Evolutionary conservation across 129 eudicot species (phyloP), one percentile per base, ranked within the genome.

Genomic region (Erigeron canadensis): DNA sequence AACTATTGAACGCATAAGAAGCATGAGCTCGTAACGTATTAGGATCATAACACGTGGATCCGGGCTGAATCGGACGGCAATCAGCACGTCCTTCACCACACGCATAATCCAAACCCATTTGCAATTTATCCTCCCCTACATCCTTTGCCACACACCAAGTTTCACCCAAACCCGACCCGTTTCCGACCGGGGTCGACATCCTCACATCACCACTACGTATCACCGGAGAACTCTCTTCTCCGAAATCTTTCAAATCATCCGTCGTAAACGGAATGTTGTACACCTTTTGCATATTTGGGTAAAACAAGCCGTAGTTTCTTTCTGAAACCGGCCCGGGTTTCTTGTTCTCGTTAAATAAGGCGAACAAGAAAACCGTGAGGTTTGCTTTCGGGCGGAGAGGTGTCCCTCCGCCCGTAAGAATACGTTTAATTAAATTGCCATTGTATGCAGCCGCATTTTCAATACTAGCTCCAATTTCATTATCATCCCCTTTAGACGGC

Each of bases 71-170:
- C 95, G 78, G 74, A 79, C 84, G 96, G 89, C 98, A 94, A 70
- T 94, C 97, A 38, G 91, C 98, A 70, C 90, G 88, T 11, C 95
- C 98, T 72, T 82, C 90, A 4, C 98, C 97, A 79, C 98, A 94
- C 1, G 98, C 98, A 43, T 75, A 94, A 81, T 94, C 97, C 71
- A 94, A 85, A 75, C 86, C 95, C 51, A 71, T 62, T 84, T 94
- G 98, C 74, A 94, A 84, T 86, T 82, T 85, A 18, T 61, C 86
- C 44, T 81, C 76, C 23, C 86, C 97, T 51, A 63, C 93, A 7
- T 82, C 89, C 64, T 68, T 87, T 7, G 98, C 98, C 21, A 94
- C 97, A 16, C 98, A 94, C 98, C 98, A 94, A 0, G 87, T 77
- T 73, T 75, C 70, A 38, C 90, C 95, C 76, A 28, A 28, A 28